Percentiles rank a stretch among this genome's conserved stretches.
Conservation (phyloP, 805 yeast genomes). For the Yarrowia divulgata region DNA sequence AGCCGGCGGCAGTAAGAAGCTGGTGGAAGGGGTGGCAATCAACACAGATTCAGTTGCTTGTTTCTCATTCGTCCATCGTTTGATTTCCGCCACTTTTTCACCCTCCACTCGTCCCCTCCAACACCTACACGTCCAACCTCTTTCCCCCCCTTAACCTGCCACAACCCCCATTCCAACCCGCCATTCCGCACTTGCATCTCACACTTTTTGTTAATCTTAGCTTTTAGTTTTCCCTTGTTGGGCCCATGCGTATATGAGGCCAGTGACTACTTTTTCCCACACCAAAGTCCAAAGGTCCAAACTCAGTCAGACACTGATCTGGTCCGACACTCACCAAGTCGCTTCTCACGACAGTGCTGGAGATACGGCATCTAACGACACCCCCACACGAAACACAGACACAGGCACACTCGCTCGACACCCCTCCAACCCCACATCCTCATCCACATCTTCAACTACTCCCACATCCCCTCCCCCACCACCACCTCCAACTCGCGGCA, state of each 20-base stretch:
- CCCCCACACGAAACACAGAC: neutral
- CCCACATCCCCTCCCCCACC: neutral
- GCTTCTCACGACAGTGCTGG: neutral
- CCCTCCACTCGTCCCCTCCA: neutral
- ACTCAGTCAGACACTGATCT: constrained; percentile 37
- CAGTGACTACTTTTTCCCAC: constrained; percentile 37
- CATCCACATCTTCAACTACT: neutral
- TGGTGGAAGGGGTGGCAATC: no score
- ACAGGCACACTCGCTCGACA: neutral
- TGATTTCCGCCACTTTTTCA: no score
- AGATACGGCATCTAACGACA: neutral
- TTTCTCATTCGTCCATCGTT: no score
- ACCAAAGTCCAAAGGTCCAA: constrained; percentile 32
- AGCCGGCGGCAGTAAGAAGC: neutral
- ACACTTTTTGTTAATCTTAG: constrained; percentile 36
- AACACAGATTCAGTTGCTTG: no score
- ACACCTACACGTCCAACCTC: neutral
- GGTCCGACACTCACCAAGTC: constrained; percentile 32
- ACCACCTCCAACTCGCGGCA: neutral
- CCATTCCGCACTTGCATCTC: constrained; percentile 37
- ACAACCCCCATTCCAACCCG: constrained; percentile 31
- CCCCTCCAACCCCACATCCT: neutral
- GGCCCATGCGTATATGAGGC: constrained; percentile 37
- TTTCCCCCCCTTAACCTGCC: neutral
- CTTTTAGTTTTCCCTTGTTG: constrained; percentile 37